These are phyloP conservation scores for Amanita polypyramis DNA, from an alignment of 768 basidiomycete genomes.

Conservation along the genomic window DNA sequence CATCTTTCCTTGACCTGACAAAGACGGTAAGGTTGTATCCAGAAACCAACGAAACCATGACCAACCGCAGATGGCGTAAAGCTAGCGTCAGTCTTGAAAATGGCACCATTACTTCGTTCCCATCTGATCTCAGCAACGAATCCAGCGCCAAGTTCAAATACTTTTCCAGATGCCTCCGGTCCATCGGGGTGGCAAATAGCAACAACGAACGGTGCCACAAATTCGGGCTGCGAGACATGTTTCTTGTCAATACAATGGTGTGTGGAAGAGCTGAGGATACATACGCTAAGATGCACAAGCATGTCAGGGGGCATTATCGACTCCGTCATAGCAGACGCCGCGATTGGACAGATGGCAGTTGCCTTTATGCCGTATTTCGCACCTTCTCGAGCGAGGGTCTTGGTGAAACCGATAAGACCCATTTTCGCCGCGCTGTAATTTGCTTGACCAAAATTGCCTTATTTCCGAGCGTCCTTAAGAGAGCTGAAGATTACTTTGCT, in stretches of 20 bases:
- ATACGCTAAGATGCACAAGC: constrained; percentile 74
- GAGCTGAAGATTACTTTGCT: not conserved
- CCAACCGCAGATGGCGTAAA: constrained; percentile 91
- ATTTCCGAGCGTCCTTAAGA: not conserved
- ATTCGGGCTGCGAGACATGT: constrained; percentile 62
- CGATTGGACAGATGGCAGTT: constrained; percentile 84
- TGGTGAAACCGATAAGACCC: constrained; percentile 87
- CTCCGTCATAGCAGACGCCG: constrained; percentile 95
- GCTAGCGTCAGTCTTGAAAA: constrained; percentile 82
- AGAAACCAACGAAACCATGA: not conserved
- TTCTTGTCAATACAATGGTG: not conserved
- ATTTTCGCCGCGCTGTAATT: constrained; percentile 99
- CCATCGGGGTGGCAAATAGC: constrained; percentile 83
- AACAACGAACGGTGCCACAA: constrained; percentile 85
- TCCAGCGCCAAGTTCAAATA: constrained; percentile 92
- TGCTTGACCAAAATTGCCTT: constrained; percentile 92
- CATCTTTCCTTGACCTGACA: constrained; percentile 73
- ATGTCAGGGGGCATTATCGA: constrained; percentile 93
- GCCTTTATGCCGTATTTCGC: constrained; percentile 84
- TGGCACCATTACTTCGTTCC: constrained; percentile 79
- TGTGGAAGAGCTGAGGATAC: constrained; percentile 7
- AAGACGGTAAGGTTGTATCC: constrained; percentile 1
- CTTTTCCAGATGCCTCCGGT: constrained; percentile 64
- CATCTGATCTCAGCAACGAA: constrained; percentile 88
- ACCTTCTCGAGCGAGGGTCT: constrained; percentile 88